Evolutionary conservation across 139 green algal genomes (phyloP), one percentile per base, ranked within the genome.

Genomic region (Coccomyxa sp.): DNA sequence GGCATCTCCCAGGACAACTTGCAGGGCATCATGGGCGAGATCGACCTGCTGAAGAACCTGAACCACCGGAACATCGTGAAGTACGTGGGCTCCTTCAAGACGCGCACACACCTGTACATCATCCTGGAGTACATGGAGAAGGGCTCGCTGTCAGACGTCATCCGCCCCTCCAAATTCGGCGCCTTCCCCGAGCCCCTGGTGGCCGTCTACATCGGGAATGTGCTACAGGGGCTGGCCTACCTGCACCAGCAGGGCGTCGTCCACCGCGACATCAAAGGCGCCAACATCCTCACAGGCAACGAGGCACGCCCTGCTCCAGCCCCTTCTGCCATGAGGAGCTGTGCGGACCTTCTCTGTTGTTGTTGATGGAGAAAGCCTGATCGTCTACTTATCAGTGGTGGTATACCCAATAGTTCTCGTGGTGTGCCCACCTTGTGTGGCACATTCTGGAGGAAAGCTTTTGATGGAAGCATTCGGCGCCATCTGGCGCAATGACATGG

Each of bases 121-220:
- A 96, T 99, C 51, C 91, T 99, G 71, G 96, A 99, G 89, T 98
- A 89, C 88, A 96, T 98, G 92, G 96, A 99, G 88, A 96, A 97
- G 71, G 96, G 96, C 0, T 89, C 95, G 0, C 86, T 99, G 60
- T 89, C 93, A 0, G 86, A 84, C 45, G 86, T 98, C 30, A 96
- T 98, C 88, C 97, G 97, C 81, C 89, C 93, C n/a, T 93, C 87
- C 84, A 94, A 95, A 74, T 98, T 98, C 86, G 96, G 96, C 21
- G 90, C 91, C 18, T 97, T 99, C 67, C 90, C 94, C 14, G 96
- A 99, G 89, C 89, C 88, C 27, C 88, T 98, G 58, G 93, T 93
- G 38, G 95, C 94, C 10, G 88, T 98, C 14, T 98, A 97, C 88
- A 98, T 97, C 58, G 90, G 14, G 51, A 45, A 81, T 81, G 89